A percentile compares a stretch with the other conserved stretches of the same genome.
Conservation (phyloP, 2,329 filamentous ascomycete genomes). For the Botryotinia globosa region DNA sequence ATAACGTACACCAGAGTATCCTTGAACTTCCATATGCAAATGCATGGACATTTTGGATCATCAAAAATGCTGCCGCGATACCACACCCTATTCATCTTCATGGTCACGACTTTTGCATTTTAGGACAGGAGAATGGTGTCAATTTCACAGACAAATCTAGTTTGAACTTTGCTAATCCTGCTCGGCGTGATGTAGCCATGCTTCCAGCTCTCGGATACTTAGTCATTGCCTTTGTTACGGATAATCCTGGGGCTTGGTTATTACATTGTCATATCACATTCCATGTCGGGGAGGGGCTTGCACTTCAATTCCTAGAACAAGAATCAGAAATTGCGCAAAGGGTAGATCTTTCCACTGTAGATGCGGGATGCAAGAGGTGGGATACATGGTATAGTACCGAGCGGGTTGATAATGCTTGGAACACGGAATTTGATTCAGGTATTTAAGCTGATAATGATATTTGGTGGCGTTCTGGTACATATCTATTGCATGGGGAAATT, state of each 20-base stretch:
- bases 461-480: background rate
- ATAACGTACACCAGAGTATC: background rate
- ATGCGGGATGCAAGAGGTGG: background rate
- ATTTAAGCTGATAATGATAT: background rate
- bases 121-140: background rate
- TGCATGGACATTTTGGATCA: background rate
- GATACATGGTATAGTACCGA: background rate
- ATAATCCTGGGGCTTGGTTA: background rate
- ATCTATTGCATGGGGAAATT: background rate
- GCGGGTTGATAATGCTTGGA: background rate
- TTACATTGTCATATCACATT: background rate
- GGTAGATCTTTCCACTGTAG: background rate
- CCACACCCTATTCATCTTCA: background rate
- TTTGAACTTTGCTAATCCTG: background rate
- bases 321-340: background rate
- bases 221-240: background rate
- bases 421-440: background rate
- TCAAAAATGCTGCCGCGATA: background rate
- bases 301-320: background rate
- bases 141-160: background rate
- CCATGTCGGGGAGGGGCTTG: background rate
- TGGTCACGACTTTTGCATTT: background rate
- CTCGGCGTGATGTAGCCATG: background rate
- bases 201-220: background rate
- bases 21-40: background rate